Base-by-base conservation (phyloP, 2,329 filamentous ascomycete genomes). In the Phyllosticta citriasiana region DNA sequence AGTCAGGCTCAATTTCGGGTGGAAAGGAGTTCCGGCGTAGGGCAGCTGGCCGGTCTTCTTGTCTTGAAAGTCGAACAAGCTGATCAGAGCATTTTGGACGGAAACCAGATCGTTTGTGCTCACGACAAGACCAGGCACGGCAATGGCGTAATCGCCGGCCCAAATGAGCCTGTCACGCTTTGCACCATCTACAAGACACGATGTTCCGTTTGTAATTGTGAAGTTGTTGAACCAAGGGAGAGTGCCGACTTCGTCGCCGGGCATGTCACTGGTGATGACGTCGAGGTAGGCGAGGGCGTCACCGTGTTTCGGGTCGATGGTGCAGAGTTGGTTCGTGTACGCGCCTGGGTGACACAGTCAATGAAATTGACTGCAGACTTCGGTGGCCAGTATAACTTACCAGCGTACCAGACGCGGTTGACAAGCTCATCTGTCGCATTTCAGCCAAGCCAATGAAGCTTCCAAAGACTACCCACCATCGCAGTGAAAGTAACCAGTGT, bases 141-240 rank as follows among this genome's bases (percentile, higher is more conserved):
- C 78, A 57, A 80, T 75, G 0, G 77, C 79, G 78, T 81, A 80
- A 57, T 80, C 78, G 7, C 79, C 79, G 1, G 78, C 77, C 72
- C 76, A 77, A 5, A 77, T 74, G 1, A 75, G 70, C 2, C 74
- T 68, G 61, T 77, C 75, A 7, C 75, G 69, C 55, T 78, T 76
- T n/a, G 72, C 74, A 2, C 74, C 74, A 62, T 77, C 75, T 4
- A 74, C 71, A 53, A 76, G 67, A 2, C 70, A 71, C 12, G 68
- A 71, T 62, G 76, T 68, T 8, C 75, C 75, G 8, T 62, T 66
- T 65, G 55, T 72, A 65, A 77, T 63, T 1, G 62, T 72, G 2
- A 70, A 73, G 64, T 76, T 74, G 40, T 77, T 77, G 0, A 70
- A 67, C 60, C 60, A 62, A 16, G 4, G 80, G 14, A 54, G 77